Conservation (phyloP, 208 protist genomes). For the Porcisia deanei region DNA sequence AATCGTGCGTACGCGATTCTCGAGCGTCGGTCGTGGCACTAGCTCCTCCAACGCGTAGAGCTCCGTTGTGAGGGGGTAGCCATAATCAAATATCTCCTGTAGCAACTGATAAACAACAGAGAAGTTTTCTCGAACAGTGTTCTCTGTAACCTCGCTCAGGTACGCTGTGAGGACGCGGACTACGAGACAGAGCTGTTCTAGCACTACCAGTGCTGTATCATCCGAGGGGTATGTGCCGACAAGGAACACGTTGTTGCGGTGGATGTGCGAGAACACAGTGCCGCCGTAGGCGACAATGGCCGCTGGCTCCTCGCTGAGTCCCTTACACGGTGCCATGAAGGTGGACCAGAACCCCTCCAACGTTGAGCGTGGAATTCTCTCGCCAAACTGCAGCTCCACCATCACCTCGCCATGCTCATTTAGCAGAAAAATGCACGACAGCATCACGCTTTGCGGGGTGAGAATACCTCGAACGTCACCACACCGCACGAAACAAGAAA, state of each 20-base stretch:
- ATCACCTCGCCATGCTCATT: constrained; percentile 84
- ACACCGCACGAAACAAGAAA: neutral
- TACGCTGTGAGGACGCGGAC: constrained; percentile 71
- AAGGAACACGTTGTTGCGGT: constrained; percentile 72
- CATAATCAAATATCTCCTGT: constrained; percentile 92
- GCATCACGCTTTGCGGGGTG: constrained; percentile 30
- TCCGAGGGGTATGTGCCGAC: constrained; percentile 67
- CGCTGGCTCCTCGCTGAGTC: constrained; percentile 39
- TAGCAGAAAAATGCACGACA: constrained; percentile 79
- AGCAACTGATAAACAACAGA: constrained; percentile 91
- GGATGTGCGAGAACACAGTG: constrained; percentile 74
- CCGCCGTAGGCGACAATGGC: constrained; percentile 59
- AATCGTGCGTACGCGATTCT: constrained; percentile 80
- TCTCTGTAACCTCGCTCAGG: constrained; percentile 76
- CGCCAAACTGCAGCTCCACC: constrained; percentile 85
- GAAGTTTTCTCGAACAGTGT: constrained; percentile 89
- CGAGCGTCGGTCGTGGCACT: constrained; percentile 77
- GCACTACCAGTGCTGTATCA: constrained; percentile 68
- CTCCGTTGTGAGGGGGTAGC: constrained; percentile 92
- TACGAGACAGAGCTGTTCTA: constrained; percentile 78
- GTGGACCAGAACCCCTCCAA: constrained; percentile 82
- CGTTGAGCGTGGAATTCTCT: constrained; percentile 59
- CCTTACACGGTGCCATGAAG: constrained; percentile 42
- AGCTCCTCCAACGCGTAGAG: constrained; percentile 84
- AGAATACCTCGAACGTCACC: neutral